A percentile compares a stretch with the other conserved stretches of the same genome.
Conservation (phyloP, 2,329 filamentous ascomycete species). For the Colletotrichum sp. region DNA sequence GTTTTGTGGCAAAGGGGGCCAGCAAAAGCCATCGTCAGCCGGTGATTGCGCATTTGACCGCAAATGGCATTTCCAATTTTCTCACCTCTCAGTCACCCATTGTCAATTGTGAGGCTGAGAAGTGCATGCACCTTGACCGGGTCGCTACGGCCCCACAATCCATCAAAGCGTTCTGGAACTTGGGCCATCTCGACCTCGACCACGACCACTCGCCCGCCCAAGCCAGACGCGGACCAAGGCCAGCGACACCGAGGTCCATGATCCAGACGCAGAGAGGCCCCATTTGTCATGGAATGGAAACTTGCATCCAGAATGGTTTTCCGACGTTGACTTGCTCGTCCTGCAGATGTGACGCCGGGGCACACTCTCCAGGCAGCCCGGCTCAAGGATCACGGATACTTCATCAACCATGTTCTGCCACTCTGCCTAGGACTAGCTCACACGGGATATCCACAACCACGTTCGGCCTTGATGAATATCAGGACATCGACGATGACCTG, state of each 20-base stretch:
- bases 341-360: neutral
- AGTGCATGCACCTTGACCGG: neutral
- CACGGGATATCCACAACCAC: neutral
- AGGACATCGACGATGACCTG: neutral
- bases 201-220: neutral
- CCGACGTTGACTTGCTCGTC: neutral
- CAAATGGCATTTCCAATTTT: conserved; percentile 11
- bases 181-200: neutral
- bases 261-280: neutral
- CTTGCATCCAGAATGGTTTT: neutral
- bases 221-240: neutral
- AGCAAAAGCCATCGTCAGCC: conserved; percentile 7
- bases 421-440: neutral
- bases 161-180: conserved; percentile 17
- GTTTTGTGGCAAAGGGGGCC: neutral
- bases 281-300: neutral
- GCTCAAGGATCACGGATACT: neutral
- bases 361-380: neutral
- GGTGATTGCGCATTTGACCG: conserved; percentile 13
- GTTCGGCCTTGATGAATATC: neutral
- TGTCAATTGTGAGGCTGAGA: conserved; percentile 6
- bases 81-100: neutral
- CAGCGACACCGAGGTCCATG: neutral
- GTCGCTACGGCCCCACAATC: conserved; percentile 5
- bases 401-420: neutral